Base-by-base conservation (phyloP, 352 stramenopile genomes). In the Phytophthora citricola region DNA sequence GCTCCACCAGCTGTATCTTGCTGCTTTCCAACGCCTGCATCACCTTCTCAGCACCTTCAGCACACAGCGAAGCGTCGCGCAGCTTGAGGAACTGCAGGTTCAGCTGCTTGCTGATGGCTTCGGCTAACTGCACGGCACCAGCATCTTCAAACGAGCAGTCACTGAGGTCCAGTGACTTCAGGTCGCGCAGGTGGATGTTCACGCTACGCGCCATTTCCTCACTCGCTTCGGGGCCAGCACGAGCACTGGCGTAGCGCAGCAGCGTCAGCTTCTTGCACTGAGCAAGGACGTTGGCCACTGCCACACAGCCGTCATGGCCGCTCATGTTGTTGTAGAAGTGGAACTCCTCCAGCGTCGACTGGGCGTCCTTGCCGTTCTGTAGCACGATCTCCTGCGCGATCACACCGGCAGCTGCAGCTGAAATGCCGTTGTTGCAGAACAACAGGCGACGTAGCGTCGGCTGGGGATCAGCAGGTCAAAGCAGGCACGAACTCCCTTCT, bases 241-340 rank as follows among this genome's bases (percentile, higher is more conserved):
- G 91, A 47, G 93, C 98, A 12, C 92, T 92, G 8, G 95, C 98
- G 75, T 98, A 98, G 20, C 95, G 79, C 69, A 99, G 66, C 68
- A 98, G 93, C 36, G 79, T 81, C 15, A 99, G 76, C 31, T 69
- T 60, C 1, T 90, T 89, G 6, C 83, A 97, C 22, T 90, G 69
- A 40, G 88, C 82, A 45, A 98, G 69, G 57, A 98, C 80, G 61
- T 87, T 81, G 29, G 87, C 89, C 26, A 98, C 73, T 43, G 93
- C 93, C 29, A 87, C 85, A 40, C 90, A 93, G 17, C 95, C 95
- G n/a, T 85, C 91, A 48, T 98, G 89, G 22, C 94, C 96, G 69
- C 91, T 98, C 95, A 98, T 98, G 73, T 98, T 99, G 76, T 98
- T 98, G 84, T 97, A 98, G 58, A 98, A 98, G 75, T 99, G 94